A percentile compares a stretch with the other conserved stretches of the same genome.
Conservation (phyloP, 202 grass and related monocot species). For the Panicum virgatum region DNA sequence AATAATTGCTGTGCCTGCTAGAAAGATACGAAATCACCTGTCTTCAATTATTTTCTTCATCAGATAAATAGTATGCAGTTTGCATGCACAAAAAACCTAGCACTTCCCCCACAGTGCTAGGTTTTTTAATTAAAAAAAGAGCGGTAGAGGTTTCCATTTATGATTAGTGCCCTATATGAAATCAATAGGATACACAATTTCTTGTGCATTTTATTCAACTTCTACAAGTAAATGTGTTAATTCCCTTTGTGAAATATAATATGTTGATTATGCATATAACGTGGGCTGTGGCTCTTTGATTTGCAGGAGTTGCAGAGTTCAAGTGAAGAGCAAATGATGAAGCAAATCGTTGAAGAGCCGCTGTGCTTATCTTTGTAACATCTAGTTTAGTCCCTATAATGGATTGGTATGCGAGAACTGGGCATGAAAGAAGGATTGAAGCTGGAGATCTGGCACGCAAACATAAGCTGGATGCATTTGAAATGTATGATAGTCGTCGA, state of each 20-base stretch:
- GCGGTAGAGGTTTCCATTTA: no score
- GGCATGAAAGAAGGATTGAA: background rate
- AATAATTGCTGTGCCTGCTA: background rate
- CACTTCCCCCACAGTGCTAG: background rate
- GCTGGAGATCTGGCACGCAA: background rate
- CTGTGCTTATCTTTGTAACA: background rate
- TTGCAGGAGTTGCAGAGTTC: conserved; percentile 31
- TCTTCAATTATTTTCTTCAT: background rate
- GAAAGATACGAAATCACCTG: background rate
- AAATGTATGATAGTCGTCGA: conserved; percentile 21
- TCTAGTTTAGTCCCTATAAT: background rate
- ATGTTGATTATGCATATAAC: background rate
- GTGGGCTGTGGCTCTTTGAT: background rate
- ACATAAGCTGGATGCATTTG: background rate
- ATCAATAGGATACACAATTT: background rate
- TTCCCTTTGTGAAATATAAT: background rate
- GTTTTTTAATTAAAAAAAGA: background rate
- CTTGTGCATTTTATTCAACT: background rate
- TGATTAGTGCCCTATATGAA: no score
- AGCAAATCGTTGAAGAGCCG: background rate
- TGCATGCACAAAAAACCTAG: no score
- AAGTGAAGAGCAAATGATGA: background rate
- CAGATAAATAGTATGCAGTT: background rate
- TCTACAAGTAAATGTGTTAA: background rate
- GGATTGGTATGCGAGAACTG: background rate